Evolutionary conservation across 352 stramenopile species (phyloP).

Genomic region (Thalassiosira allenii): DNA sequence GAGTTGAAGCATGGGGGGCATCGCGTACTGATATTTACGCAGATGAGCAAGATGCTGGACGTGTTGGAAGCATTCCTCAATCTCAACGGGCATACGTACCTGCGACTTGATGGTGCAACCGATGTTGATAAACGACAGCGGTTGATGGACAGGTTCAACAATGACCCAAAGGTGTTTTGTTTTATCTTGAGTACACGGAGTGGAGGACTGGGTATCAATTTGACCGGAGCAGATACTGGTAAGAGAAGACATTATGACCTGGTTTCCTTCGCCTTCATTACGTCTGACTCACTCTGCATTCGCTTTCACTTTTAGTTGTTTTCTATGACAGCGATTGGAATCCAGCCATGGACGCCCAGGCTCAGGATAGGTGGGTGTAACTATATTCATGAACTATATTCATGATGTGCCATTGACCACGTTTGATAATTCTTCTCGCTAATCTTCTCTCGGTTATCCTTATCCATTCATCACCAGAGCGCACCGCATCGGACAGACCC

Average conservation of each 20-base stretch:
- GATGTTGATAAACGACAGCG: constrained; percentile 94
- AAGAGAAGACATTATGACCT: too few relatives aligned
- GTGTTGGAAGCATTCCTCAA: constrained; percentile 99
- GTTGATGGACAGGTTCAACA: constrained; percentile 99
- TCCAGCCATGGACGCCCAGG: constrained; percentile 88
- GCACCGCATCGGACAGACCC: constrained; percentile 97
- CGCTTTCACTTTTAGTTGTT: too few relatives aligned
- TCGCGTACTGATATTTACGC: constrained; percentile 88
- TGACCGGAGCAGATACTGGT: constrained; percentile 96
- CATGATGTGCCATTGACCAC: too few relatives aligned
- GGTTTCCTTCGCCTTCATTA: too few relatives aligned
- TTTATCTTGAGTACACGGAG: constrained; percentile 99
- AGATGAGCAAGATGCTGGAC: constrained; percentile 99
- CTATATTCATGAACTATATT: too few relatives aligned
- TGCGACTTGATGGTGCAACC: constrained; percentile 97
- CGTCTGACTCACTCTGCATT: too few relatives aligned
- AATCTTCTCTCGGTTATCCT: too few relatives aligned
- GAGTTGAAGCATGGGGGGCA: constrained; percentile 83
- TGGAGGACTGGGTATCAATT: constrained; percentile 98
- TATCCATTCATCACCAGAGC: too few relatives aligned
- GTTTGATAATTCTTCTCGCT: too few relatives aligned
- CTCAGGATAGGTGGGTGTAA: too few relatives aligned
- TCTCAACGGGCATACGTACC: constrained; percentile 96
- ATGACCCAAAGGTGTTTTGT: constrained; percentile 94
- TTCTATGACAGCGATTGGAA: constrained; percentile 89